Percentiles rank a stretch among this genome's conserved stretches.
phyloP scores from a whole-genome alignment of 1,284 basidiomycete genomes.

The Sporisorium reilianum region DNA sequence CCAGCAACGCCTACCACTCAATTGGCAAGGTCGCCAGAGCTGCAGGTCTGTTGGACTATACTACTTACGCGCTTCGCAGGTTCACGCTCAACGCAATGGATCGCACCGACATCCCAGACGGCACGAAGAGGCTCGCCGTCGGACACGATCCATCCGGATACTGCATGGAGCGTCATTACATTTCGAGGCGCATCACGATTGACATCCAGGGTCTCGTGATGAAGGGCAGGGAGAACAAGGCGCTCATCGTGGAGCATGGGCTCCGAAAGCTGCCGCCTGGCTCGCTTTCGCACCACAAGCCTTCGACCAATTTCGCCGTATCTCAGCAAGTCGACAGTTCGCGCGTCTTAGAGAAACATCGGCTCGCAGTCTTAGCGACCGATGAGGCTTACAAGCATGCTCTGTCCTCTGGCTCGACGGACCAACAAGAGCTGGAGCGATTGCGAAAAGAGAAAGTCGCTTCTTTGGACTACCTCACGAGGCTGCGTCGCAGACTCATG shows the following conservation, averaged over 20 bases:
- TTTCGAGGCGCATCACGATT: slow-evolving; percentile 6
- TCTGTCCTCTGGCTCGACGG: too few species aligned
- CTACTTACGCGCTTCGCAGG: background rate
- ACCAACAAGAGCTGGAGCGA: too few species aligned
- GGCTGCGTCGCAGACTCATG: too few species aligned
- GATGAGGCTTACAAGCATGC: too few species aligned
- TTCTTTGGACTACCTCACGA: too few species aligned
- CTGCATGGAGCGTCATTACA: slow-evolving; percentile 1
- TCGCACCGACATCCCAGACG: background rate
- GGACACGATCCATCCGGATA: slow-evolving; percentile 4
- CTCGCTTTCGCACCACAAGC: background rate
- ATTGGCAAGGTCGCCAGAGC: background rate
- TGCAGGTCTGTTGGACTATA: slow-evolving; percentile 7
- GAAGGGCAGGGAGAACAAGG: background rate
- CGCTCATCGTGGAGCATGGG: slow-evolving; percentile 7
- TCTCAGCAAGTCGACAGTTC: too few species aligned
- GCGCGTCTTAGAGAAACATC: too few species aligned
- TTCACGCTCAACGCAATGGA: slow-evolving; percentile 9
- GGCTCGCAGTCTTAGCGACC: too few species aligned
- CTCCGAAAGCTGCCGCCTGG: slow-evolving; percentile 1
- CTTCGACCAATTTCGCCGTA: too few species aligned
- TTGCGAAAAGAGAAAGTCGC: too few species aligned
- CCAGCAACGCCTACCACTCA: background rate
- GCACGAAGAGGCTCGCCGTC: background rate
- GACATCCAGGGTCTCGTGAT: slow-evolving; percentile 3